phyloP scores from a whole-genome alignment of 2,329 filamentous ascomycete species.

The Volutella citrinella region DNA sequence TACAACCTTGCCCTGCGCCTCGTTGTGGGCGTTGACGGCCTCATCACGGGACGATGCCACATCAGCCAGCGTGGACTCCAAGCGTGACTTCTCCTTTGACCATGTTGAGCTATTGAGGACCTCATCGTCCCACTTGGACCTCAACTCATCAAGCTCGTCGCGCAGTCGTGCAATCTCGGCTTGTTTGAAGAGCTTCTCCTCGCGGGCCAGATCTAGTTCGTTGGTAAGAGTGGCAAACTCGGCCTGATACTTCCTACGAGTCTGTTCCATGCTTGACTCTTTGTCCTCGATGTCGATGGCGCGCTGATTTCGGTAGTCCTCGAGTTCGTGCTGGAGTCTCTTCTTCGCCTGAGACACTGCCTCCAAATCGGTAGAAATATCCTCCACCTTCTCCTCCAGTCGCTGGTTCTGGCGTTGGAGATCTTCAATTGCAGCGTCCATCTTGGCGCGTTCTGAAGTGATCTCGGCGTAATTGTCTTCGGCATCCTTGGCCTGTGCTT shows the following conservation, averaged over 20 bases:
- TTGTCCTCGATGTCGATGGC: slow-evolving; percentile 97
- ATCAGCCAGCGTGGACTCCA: slow-evolving; percentile 87
- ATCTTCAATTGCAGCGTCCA: slow-evolving; percentile 84
- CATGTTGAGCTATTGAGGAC: slow-evolving; percentile 96
- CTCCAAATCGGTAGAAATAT: slow-evolving; percentile 85
- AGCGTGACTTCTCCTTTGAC: slow-evolving; percentile 93
- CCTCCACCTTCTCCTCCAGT: slow-evolving; percentile 87
- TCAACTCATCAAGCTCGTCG: slow-evolving; percentile 93
- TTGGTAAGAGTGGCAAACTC: slow-evolving; percentile 87
- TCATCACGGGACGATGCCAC: slow-evolving; percentile 90
- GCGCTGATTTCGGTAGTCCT: slow-evolving; percentile 92
- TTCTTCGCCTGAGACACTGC: slow-evolving; percentile 86
- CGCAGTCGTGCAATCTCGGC: slow-evolving; percentile 82
- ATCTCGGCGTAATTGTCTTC: slow-evolving; percentile 88
- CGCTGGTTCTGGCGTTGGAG: slow-evolving; percentile 85
- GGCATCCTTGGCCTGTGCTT: slow-evolving; percentile 81
- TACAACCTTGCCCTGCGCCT: slow-evolving; percentile 91
- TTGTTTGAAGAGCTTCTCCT: slow-evolving; percentile 82
- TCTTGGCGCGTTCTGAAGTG: slow-evolving; percentile 88
- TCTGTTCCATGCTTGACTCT: slow-evolving; percentile 93
- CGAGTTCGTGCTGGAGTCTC: slow-evolving; percentile 91
- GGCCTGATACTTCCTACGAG: slow-evolving; percentile 92
- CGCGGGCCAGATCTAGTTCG: slow-evolving; percentile 89
- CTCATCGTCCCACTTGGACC: slow-evolving; percentile 97
- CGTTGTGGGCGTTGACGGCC: slow-evolving; percentile 87